These are phyloP conservation scores for Trichophaea hybrida DNA, from an alignment of 2,329 filamentous ascomycete genomes.

Conservation along the genomic window DNA sequence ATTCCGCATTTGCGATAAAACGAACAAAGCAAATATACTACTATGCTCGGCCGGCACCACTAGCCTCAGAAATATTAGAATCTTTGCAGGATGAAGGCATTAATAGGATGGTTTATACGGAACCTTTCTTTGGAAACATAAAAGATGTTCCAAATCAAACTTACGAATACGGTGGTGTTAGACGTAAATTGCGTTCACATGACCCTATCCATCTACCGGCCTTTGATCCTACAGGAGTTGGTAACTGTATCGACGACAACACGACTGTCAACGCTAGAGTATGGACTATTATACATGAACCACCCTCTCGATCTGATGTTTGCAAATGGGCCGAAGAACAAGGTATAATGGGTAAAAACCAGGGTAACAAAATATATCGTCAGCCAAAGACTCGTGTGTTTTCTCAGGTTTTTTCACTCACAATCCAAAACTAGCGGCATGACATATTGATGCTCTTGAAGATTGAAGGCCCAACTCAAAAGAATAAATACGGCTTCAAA, in stretches of 20 bases:
- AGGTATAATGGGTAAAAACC: not conserved
- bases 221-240: conserved; percentile 48
- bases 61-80: conserved; percentile 45
- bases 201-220: conserved; percentile 65
- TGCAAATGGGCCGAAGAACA: not conserved
- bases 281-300: not conserved
- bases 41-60: conserved; percentile 16
- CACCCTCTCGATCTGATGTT: not conserved
- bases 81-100: conserved; percentile 37
- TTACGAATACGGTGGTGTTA: conserved; percentile 74
- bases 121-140: conserved; percentile 73
- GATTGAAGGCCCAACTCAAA: conserved; percentile 77
- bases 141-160: conserved; percentile 62
- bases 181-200: conserved; percentile 63
- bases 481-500: conserved; percentile 67
- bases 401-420: not conserved
- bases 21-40: not conserved
- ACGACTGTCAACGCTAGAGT: not conserved
- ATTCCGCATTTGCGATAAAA: not conserved
- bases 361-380: not conserved
- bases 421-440: not conserved
- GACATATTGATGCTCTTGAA: conserved; percentile 46
- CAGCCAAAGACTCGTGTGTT: conserved; percentile 26
- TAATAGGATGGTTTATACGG: conserved; percentile 61
- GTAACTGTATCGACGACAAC: not conserved